Percentiles rank a stretch among this genome's conserved stretches.
phyloP scores from a whole-genome alignment of 106 monocot species.

The Allium fistulosum region DNA sequence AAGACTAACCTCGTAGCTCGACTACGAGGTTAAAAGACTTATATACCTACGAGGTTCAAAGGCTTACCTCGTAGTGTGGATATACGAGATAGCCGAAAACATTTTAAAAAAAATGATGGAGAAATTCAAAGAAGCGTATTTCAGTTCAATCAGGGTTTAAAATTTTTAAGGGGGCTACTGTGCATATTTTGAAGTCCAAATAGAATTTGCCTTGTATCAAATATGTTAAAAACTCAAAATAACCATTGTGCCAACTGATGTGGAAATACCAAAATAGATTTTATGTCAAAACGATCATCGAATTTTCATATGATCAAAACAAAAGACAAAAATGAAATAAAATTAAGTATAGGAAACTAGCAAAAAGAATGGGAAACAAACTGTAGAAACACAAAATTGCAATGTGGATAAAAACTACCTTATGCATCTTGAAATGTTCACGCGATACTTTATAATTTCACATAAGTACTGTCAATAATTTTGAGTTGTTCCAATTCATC shows the following conservation, averaged over 20 bases:
- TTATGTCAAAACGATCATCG: too few relatives aligned
- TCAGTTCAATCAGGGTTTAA: too few relatives aligned
- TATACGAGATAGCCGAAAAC: too few relatives aligned
- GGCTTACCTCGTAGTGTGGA: too few relatives aligned
- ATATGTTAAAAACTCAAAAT: not conserved
- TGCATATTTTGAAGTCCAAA: too few relatives aligned
- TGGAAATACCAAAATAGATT: not conserved
- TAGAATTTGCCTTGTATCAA: not conserved
- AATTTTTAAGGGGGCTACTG: too few relatives aligned
- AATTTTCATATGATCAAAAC: not conserved
- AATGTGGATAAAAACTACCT: conserved; percentile 6
- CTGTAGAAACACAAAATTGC: not conserved
- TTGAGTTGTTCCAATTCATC: conserved; percentile 65
- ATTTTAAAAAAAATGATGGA: too few relatives aligned
- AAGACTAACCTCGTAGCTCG: too few relatives aligned
- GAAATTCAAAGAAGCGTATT: too few relatives aligned
- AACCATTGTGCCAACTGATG: not conserved
- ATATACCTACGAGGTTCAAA: too few relatives aligned
- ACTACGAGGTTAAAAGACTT: too few relatives aligned
- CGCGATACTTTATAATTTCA: conserved; percentile 25
- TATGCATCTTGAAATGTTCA: not conserved
- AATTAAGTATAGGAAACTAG: not conserved
- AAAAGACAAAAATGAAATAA: not conserved
- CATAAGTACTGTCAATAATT: conserved; percentile 44
- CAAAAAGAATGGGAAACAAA: not conserved